phyloP scores from a whole-genome alignment of 495 filamentous ascomycete genomes.

The Gamarada debralockiae region DNA sequence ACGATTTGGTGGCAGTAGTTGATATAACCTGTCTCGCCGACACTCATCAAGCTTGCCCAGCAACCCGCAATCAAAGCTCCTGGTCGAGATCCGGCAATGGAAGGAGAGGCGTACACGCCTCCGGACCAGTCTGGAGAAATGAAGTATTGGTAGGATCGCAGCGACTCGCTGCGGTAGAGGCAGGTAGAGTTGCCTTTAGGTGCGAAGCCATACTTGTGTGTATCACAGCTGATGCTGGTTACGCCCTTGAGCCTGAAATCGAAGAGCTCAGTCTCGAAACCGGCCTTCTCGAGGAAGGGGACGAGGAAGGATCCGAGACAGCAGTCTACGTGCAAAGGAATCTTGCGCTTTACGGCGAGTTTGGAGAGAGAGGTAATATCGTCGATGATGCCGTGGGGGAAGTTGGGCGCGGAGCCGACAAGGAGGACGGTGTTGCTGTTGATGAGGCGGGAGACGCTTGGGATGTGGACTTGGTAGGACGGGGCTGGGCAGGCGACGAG shows the following conservation, averaged over 20 bases:
- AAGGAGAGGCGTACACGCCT: slow-evolving; percentile 91
- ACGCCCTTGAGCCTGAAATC: slow-evolving; percentile 95
- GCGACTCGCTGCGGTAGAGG: slow-evolving; percentile 75
- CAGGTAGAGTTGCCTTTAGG: slow-evolving; percentile 93
- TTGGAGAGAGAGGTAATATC: slow-evolving; percentile 85
- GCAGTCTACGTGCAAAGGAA: slow-evolving; percentile 95
- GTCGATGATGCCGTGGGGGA: slow-evolving; percentile 96
- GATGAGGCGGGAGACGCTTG: slow-evolving; percentile 75
- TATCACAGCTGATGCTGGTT: slow-evolving; percentile 92
- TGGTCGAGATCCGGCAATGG: slow-evolving; percentile 84
- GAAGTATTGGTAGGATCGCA: slow-evolving; percentile 91
- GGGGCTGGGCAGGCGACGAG: slow-evolving; percentile 85
- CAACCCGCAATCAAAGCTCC: slow-evolving; percentile 92
- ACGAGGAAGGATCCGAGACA: slow-evolving; percentile 94
- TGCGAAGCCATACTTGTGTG: slow-evolving; percentile 98
- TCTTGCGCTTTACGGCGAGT: slow-evolving; percentile 69
- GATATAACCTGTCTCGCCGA: slow-evolving; percentile 89
- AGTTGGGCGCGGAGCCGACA: slow-evolving; percentile 94
- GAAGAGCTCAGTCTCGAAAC: slow-evolving; percentile 81
- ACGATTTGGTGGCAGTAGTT: slow-evolving; percentile 82
- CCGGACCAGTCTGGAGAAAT: slow-evolving; percentile 93
- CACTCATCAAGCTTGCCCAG: slow-evolving; percentile 85
- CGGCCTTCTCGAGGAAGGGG: slow-evolving; percentile 85
- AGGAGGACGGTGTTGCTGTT: slow-evolving; percentile 96
- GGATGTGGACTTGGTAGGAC: slow-evolving; percentile 74